Evolutionary conservation across 1,284 basidiomycete species (phyloP).

Genomic region (Irpex rosettiformis): DNA sequence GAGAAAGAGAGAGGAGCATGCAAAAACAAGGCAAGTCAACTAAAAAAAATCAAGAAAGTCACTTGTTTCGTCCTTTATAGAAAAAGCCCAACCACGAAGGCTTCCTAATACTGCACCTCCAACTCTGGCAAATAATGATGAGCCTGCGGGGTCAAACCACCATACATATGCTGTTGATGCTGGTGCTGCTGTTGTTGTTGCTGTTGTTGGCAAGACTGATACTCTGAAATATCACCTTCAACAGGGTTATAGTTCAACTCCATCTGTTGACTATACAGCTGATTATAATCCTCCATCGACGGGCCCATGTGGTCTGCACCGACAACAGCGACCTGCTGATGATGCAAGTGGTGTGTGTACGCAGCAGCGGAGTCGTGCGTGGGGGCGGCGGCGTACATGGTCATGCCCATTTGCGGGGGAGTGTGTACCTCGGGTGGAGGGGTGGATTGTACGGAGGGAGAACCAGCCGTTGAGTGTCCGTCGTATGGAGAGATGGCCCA

Average conservation of each 20-base stretch:
- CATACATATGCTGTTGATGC: slow-evolving; percentile 1
- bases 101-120: slow-evolving; percentile 10
- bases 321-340: not conserved
- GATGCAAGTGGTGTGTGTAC: too few relatives aligned
- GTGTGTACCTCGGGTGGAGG: not conserved
- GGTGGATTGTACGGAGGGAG: slow-evolving; percentile 6
- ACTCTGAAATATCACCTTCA: not conserved
- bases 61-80: not conserved
- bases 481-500: slow-evolving; percentile 5
- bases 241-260: not conserved
- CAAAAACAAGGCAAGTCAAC: not conserved
- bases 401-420: not conserved
- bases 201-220: not conserved
- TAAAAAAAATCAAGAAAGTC: not conserved
- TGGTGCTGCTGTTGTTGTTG: not conserved
- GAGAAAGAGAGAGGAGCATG: not conserved
- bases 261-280: not conserved
- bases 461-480: slow-evolving; percentile 7
- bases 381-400: not conserved
- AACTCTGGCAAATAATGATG: not conserved
- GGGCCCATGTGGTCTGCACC: not conserved
- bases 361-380: too few relatives aligned
- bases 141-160: too few relatives aligned
- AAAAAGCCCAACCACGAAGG: not conserved
- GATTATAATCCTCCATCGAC: not conserved